Base-by-base conservation (phyloP, 441 rosid genomes). In the Gossypium trilobum region DNA sequence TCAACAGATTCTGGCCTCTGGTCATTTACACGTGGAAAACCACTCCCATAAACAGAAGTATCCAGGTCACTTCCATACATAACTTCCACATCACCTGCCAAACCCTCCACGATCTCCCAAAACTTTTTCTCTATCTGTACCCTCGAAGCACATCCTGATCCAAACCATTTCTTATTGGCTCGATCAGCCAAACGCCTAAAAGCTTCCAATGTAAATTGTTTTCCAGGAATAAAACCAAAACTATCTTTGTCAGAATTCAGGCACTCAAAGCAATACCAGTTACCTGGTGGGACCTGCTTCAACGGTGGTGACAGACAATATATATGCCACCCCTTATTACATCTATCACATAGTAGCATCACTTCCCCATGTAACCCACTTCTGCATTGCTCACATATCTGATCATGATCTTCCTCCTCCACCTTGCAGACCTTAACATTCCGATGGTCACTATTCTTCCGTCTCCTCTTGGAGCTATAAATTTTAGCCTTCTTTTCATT, bases 201-300 rank as follows among this genome's bases (percentile, higher is more conserved):
- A 71, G 89, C 88, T 77, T 90, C 96, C 68, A 91, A 68, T 0
- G 82, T 73, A 68, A 82, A 88, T 69, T 33, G 76, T 66, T 90
- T 91, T 44, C 96, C 99, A 13, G 99, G 97, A 11, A 94, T 90
- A 79, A 94, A 94, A 39, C 99, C 99, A 85, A 94, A 94, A 77
- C 84, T 86, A 42, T 94, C 99, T 81, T 91, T 82, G 76, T 90
- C 90, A 74, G 95, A 88, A 77, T 90, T 94, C 83, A 90, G 85
- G 83, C 99, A 94, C 75, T 90, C 97, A 51, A 89, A 87, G 79
- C 99, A 94, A 78, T 94, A 94, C 99, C 99, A 94, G 75, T 94
- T 94, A 73, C 97, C 97, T 4, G 81, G 88, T 0, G 99, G 99
- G 27, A 94, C 75, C 78, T 88, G 90, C 85, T 87, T 87, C 79